Evolutionary conservation across 2,329 filamentous ascomycete genomes (phyloP).

Genomic region (Aspergillus tamarii): DNA sequence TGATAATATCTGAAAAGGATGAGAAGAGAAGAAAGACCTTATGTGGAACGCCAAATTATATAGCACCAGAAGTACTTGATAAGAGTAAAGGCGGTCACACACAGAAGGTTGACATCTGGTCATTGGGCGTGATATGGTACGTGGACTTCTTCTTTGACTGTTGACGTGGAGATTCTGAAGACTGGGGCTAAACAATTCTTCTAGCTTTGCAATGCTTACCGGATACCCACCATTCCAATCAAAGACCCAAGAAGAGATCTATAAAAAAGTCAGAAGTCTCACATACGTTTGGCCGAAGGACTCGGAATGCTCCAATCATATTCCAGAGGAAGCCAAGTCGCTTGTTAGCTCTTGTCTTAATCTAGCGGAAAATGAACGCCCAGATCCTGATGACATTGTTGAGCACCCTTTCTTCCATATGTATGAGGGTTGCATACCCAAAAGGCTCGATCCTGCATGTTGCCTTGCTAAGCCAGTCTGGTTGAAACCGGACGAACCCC

Average conservation of each 20-base stretch:
- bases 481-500: slow-evolving; percentile 48
- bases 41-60: slow-evolving; percentile 97
- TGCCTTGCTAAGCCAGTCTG: slow-evolving; percentile 46
- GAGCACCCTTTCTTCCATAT: slow-evolving; percentile 55
- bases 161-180: not conserved
- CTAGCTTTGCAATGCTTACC: slow-evolving; percentile 90
- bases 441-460: slow-evolving; percentile 44
- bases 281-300: slow-evolving; percentile 55
- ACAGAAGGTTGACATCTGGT: slow-evolving; percentile 98
- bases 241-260: slow-evolving; percentile 56
- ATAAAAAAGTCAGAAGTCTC: slow-evolving; percentile 51
- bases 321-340: slow-evolving; percentile 53
- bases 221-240: slow-evolving; percentile 97
- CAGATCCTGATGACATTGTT: slow-evolving; percentile 54
- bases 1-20: slow-evolving; percentile 91
- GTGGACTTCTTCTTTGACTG: slow-evolving; percentile 28
- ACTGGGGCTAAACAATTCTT: slow-evolving; percentile 22
- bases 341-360: slow-evolving; percentile 53
- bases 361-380: slow-evolving; percentile 51
- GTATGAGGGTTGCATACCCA: slow-evolving; percentile 52
- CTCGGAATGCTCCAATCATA: slow-evolving; percentile 47
- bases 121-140: slow-evolving; percentile 93
- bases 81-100: slow-evolving; percentile 94
- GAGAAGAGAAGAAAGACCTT: slow-evolving; percentile 83
- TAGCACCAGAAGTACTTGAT: slow-evolving; percentile 93